Conservation (phyloP, 495 filamentous ascomycete species). For the Trichoderma erinaceum region DNA sequence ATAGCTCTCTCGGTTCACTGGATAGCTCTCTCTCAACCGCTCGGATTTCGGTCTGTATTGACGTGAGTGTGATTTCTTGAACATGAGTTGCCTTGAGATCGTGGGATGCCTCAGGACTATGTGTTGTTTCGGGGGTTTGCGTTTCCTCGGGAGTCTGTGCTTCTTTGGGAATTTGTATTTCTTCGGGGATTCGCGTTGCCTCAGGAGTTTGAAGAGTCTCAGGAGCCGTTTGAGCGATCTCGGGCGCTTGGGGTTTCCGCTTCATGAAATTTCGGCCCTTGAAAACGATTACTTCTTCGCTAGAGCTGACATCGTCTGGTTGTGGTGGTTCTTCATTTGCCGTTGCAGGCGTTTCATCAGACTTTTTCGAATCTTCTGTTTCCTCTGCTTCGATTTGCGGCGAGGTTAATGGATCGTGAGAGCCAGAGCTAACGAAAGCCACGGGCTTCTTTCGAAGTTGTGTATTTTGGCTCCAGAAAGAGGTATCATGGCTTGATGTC, state of each 20-base stretch:
- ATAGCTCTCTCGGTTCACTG: constrained; percentile 19
- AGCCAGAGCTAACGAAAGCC: constrained; percentile 67
- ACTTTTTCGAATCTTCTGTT: too few species aligned
- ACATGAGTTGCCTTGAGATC: not conserved
- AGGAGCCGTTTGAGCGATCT: too few species aligned
- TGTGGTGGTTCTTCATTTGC: not conserved
- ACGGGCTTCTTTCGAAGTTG: constrained; percentile 51
- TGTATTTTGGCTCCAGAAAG: constrained; percentile 32
- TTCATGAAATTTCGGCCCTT: constrained; percentile 39
- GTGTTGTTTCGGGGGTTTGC: not conserved
- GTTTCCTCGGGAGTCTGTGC: not conserved
- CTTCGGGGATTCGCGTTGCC: too few species aligned
- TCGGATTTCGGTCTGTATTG: constrained; percentile 17
- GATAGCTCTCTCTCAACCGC: constrained; percentile 24
- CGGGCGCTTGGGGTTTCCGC: not conserved
- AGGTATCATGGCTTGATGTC: constrained; percentile 54
- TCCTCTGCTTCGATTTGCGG: constrained; percentile 2
- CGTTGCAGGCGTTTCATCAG: too few species aligned
- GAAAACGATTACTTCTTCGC: constrained; percentile 64
- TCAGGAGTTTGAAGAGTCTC: too few species aligned
- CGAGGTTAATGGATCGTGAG: constrained; percentile 43
- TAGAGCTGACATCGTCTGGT: constrained; percentile 27
- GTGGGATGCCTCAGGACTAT: not conserved
- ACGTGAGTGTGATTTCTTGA: constrained; percentile 17
- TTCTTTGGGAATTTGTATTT: not conserved